Evolutionary conservation across 2,329 filamentous ascomycete genomes (phyloP), one percentile per base, ranked within the genome.

Genomic region (Rutstroemia sp.): DNA sequence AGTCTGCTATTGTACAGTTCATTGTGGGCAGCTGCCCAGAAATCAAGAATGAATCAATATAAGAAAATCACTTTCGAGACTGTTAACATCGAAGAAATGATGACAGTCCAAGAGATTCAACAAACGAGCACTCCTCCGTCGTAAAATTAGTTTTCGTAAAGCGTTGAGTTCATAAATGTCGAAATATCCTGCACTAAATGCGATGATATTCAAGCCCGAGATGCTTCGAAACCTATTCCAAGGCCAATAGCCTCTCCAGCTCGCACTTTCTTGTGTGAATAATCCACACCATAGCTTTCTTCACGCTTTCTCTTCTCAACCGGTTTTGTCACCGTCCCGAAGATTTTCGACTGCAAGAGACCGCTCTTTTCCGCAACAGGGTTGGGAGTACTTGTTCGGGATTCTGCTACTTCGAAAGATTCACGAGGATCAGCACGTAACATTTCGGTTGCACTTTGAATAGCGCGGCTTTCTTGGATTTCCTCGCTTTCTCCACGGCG

Each of bases 381-480:
- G 69, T 72, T 57, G 66, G 73, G 62, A 63, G 65, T 67, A n/a
- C 53, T 54, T 10, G 58, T 61, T 10, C 66, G 63, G 12, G 65
- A 66, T 38, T 61, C 60, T 17, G 64, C 64, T 57, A 70, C 64
- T 34, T 69, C 68, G 39, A 67, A 73, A 64, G 68, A 71, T 63
- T 72, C 63, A 63, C 48, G 74, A 68, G 51, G 77, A 72, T 63
- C 77, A 73, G 82, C 78, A 16, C 86, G 84, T 60, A 89, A 77
- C 83, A 92, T 84, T 62, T 83, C 84, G 2, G 86, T 84, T 2
- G 90, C 89, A 46, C 84, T 83, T 61, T 88, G 87, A 65, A 86
- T 92, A 8, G 89, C 89, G 65, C 89, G 87, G 57, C 87, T 90
- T 65, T 87, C 87, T 36, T 78, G 80, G 0, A 91, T 72, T 45